Base-by-base conservation (phyloP, 2,329 filamentous ascomycete species). In the Drechslerella coelobrocha region DNA sequence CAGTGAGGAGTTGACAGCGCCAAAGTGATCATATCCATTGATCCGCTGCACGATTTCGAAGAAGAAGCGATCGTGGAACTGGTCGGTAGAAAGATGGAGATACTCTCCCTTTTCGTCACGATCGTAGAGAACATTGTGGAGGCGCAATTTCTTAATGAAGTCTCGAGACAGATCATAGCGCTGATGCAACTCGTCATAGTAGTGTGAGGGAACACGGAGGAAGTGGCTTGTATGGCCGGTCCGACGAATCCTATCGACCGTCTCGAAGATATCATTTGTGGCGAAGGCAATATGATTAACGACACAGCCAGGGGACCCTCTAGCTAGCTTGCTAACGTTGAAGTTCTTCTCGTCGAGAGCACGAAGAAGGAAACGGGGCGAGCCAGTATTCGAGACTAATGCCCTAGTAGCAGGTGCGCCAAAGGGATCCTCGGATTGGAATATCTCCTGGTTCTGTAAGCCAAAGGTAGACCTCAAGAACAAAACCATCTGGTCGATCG, bases 51-150 rank as follows among this genome's bases (percentile, higher is more conserved):
- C 72, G 21, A 73, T 72, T 24, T 73, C 72, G 48, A 73, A 73
- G 39, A 73, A 73, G 66, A 73, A 73, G 34, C 72, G 65, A 39
- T 73, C 72, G 39, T 68, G 66, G 41, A 73, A 73, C 37, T 73
- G 72, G 27, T 73, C 72, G 5, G 72, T 73, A 23, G 72, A 73
- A 31, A 73, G 54, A 39, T 73, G 72, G 12, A 73, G 52, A 21
- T 72, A 73, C 17, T 73, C 72, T 51, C 72, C 72, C 26, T 73
- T 73, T 45, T 73, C 72, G 31, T 73, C 72, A 5, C 72, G 72
- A 31, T 73, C 72, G 31, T 73, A 73, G 51, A 73, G 68, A 12
- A 73, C 68, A 39, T 73, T 73, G 29, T 66, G 68, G 26, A 57
- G 52, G 9, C 57, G 61, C 27, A 73, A 39, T 29, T 63, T 72